Evolutionary conservation across 2,329 filamentous ascomycete genomes (phyloP).

Genomic region (Colletotrichum sp.): DNA sequence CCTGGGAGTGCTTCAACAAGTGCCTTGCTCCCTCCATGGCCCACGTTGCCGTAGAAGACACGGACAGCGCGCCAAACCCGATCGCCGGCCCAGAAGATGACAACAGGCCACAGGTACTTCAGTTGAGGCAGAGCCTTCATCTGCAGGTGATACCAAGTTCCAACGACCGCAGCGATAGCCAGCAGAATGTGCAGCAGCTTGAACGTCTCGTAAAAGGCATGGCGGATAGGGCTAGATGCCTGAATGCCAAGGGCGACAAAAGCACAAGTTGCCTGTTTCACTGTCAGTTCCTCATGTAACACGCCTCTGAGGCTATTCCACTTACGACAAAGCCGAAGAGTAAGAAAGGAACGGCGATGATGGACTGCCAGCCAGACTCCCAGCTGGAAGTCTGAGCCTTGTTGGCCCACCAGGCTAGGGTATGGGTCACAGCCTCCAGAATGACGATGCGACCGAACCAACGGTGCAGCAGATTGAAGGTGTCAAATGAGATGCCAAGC

Average conservation of each 20-base stretch:
- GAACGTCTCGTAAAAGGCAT: slow-evolving; percentile 83
- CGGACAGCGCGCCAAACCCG: slow-evolving; percentile 64
- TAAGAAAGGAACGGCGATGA: slow-evolving; percentile 51
- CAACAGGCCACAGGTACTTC: slow-evolving; percentile 63
- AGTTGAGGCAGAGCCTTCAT: slow-evolving; percentile 60
- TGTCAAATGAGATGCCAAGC: slow-evolving; percentile 79
- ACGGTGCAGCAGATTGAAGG: slow-evolving; percentile 81
- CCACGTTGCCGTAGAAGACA: slow-evolving; percentile 70
- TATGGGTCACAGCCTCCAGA: slow-evolving; percentile 72
- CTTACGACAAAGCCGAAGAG: slow-evolving; percentile 69
- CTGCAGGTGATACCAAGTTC: slow-evolving; percentile 71
- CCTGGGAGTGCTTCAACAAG: slow-evolving; percentile 78
- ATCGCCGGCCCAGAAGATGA: slow-evolving; percentile 73
- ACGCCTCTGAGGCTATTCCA: slow-evolving; percentile 15
- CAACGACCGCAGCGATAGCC: slow-evolving; percentile 64
- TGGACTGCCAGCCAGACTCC: slow-evolving; percentile 41
- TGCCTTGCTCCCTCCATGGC: slow-evolving; percentile 69
- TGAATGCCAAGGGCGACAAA: slow-evolving; percentile 71
- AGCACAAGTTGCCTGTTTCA: slow-evolving; percentile 57
- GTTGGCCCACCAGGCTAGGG: slow-evolving; percentile 61
- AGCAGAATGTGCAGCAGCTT: slow-evolving; percentile 73
- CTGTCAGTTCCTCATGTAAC: slow-evolving; percentile 13
- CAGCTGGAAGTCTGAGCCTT: slow-evolving; percentile 51
- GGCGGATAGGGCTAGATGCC: slow-evolving; percentile 72
- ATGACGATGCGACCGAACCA: slow-evolving; percentile 82